Evolutionary conservation across 1,284 basidiomycete genomes (phyloP).

Genomic region (Puccinia horiana): DNA sequence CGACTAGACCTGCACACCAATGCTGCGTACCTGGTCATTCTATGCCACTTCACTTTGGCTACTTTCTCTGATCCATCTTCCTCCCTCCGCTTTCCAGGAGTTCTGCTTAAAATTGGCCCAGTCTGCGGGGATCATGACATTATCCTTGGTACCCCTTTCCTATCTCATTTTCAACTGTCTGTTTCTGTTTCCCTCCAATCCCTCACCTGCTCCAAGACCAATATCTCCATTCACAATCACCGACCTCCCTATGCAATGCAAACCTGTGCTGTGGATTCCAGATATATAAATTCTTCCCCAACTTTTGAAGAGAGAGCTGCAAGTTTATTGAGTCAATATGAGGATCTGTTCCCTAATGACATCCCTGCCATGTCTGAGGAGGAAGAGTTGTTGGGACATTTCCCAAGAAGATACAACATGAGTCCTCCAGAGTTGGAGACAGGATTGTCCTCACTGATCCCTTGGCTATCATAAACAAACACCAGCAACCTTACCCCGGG

Average conservation of each 20-base stretch:
- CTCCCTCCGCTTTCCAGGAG: not conserved
- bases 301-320: not conserved
- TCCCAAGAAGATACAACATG: not conserved
- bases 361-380: not conserved
- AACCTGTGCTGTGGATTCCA: not conserved
- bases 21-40: not conserved
- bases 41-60: too few relatives aligned
- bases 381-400: not conserved
- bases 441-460: too few relatives aligned
- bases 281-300: not conserved
- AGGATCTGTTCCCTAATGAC: not conserved
- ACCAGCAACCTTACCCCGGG: too few relatives aligned
- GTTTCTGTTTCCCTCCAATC: not conserved
- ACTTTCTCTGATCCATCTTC: not conserved
- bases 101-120: not conserved
- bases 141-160: constrained; percentile 8
- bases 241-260: not conserved
- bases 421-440: not conserved
- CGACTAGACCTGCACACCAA: not conserved
- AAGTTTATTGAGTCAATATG: not conserved
- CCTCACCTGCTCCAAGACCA: not conserved
- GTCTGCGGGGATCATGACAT: not conserved
- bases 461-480: too few relatives aligned
- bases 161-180: not conserved
- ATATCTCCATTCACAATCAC: not conserved